Percentiles rank a stretch among this genome's conserved stretches.
These are phyloP conservation scores for Sporothrix inflata DNA, from an alignment of 2,329 filamentous ascomycete species.

Conservation along the genomic window DNA sequence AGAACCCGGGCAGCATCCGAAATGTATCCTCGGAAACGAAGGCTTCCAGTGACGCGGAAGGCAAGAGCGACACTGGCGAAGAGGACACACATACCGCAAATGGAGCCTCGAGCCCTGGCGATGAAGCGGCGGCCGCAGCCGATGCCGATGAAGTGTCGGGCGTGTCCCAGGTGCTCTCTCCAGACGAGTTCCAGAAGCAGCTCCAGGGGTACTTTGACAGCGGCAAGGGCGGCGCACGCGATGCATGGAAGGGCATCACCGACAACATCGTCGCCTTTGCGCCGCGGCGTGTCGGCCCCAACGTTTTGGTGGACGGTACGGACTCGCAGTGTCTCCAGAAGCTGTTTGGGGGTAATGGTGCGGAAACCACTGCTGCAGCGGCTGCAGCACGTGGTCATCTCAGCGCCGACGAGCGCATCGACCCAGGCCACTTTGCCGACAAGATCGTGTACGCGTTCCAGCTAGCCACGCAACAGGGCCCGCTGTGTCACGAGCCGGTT, in stretches of 20 bases:
- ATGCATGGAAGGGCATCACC: conserved; percentile 75
- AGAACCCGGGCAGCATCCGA: conserved; percentile 73
- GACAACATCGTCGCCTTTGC: conserved; percentile 90
- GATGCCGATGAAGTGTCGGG: conserved; percentile 60
- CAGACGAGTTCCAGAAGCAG: conserved; percentile 76
- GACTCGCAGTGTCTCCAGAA: conserved; percentile 70
- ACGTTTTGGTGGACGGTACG: conserved; percentile 85
- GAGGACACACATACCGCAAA: conserved; percentile 39
- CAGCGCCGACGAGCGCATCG: conserved; percentile 54
- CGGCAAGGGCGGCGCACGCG: conserved; percentile 53
- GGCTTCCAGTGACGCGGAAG: conserved; percentile 26
- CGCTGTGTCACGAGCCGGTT: conserved; percentile 88
- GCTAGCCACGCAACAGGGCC: conserved; percentile 83
- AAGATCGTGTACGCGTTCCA: conserved; percentile 95
- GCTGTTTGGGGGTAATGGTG: conserved; percentile 57
- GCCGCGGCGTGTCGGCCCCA: conserved; percentile 81
- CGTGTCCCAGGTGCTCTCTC: conserved; percentile 65
- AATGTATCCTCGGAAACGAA: conserved; percentile 46
- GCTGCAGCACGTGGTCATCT: conserved; percentile 36
- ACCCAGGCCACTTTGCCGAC: conserved; percentile 75
- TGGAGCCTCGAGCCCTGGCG: not conserved
- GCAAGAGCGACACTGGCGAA: not conserved
- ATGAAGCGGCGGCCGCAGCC: conserved; percentile 40
- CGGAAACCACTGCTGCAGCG: conserved; percentile 42
- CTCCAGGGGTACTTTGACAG: conserved; percentile 73